Evolutionary conservation across 305 asterid genomes (phyloP).

Genomic region (Vinca major): DNA sequence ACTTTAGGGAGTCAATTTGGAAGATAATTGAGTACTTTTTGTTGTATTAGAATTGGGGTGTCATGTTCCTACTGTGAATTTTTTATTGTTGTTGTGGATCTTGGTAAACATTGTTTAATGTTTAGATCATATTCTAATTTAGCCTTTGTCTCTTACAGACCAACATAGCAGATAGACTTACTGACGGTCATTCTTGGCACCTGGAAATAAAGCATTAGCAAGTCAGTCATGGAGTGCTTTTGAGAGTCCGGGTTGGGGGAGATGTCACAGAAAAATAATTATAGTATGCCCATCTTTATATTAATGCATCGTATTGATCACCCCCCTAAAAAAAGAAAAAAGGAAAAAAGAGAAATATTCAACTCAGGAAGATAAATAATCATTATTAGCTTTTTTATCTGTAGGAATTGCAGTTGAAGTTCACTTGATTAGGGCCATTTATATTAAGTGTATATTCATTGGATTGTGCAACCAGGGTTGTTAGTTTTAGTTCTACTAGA

Average conservation of each 20-base stretch:
- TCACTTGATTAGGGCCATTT: background rate
- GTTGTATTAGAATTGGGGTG: no score
- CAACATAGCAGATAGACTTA: background rate
- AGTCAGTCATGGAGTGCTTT: background rate
- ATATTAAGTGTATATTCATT: no score
- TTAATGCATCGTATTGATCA: no score
- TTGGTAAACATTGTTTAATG: conserved; percentile 1
- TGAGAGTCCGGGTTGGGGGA: background rate
- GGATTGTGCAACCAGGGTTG: no score
- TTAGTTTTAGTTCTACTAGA: no score
- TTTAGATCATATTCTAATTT: background rate
- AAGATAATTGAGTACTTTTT: background rate
- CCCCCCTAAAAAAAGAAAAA: no score
- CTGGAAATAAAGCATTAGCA: background rate
- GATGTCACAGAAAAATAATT: no score
- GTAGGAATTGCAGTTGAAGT: background rate
- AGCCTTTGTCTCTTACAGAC: background rate
- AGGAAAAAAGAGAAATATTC: no score
- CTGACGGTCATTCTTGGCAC: background rate
- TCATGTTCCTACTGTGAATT: background rate
- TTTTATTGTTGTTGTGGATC: background rate
- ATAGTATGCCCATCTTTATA: no score
- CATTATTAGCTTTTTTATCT: background rate
- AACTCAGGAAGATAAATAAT: no score
- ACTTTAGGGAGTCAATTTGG: background rate